phyloP scores from a whole-genome alignment of 2,329 filamentous ascomycete genomes.

The Aureobasidium musti region DNA sequence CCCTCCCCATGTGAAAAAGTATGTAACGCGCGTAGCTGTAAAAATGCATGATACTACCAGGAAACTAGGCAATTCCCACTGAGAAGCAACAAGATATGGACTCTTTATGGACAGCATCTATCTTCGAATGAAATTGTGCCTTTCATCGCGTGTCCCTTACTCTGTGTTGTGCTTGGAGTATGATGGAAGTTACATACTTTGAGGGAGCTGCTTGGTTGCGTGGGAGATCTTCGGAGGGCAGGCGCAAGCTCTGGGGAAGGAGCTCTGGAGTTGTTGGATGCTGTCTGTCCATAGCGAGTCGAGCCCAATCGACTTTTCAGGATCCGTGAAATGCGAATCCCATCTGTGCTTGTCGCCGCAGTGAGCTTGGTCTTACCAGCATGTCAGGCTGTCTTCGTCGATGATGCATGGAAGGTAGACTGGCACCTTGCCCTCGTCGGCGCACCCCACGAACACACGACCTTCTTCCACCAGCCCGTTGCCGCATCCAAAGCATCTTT shows the following conservation, averaged over 20 bases:
- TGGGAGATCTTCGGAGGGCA: constrained; percentile 17
- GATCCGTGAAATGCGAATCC: constrained; percentile 28
- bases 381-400: constrained; percentile 73
- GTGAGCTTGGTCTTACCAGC: constrained; percentile 52
- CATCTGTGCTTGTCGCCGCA: constrained; percentile 31
- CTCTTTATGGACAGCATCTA: no score
- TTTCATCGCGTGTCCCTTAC: no score
- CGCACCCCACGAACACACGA: constrained; percentile 75
- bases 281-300: constrained; percentile 4
- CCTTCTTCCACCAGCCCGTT: constrained; percentile 91
- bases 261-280: constrained; percentile 4
- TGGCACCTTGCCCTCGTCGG: constrained; percentile 91
- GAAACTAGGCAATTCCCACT: no score
- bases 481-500: constrained; percentile 81
- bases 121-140: no score
- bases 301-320: not conserved
- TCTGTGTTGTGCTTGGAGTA: no score
- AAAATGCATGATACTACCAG: no score
- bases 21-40: no score
- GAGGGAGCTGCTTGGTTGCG: not conserved
- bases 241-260: constrained; percentile 11
- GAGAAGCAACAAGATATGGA: no score
- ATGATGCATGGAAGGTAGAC: constrained; percentile 89
- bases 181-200: no score
- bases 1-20: no score